Evolutionary conservation across 768 basidiomycete genomes (phyloP), one percentile per base, ranked within the genome.

Genomic region (Mrakia gelida): DNA sequence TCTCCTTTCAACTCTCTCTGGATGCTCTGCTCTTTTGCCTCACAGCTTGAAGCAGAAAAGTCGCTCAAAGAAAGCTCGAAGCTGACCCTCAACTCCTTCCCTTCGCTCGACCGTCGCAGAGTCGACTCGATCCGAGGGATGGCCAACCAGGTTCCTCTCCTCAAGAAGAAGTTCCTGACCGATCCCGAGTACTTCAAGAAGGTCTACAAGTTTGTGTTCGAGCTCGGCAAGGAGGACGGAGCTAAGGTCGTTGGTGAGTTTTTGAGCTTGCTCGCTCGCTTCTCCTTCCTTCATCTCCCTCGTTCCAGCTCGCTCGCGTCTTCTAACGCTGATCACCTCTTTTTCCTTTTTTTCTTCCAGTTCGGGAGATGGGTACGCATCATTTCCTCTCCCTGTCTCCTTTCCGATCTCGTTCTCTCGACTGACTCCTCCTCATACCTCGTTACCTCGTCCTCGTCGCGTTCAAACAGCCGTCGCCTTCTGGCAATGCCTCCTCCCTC

Each of bases 111-210:
- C 41, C 3, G 5, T 71, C n/a, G 13, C 67, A 85, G 84, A 43
- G 81, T 85, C 79, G 84, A 85, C 77, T 84, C 84, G 16, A 76
- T 84, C 30, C 77, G 71, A 41, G 79, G 80, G 11, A 83, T 85
- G 82, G 82, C 83, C 61, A 34, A 56, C 2, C 80, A 81, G 59
- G 79, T 85, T 9, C 83, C 83, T 1, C 63, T 56, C 1, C 79
- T 84, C 28, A 81, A 83, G 11, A 79, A 81, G 43, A 81, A 82
- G 63, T 80, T 84, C 62, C 79, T 81, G 23, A 62, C 80, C 52
- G 83, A 85, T 72, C 83, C 84, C 0, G 80, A 81, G 30, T 84
- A 84, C 76, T 85, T 85, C 80, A 84, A 84, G 67, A 83, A 84
- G 72, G 84, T 85, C 16, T 85, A 85, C 75, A 75, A 81, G 80